Evolutionary conservation across 768 basidiomycete genomes (phyloP).

Genomic region (Phallus indusiatus): DNA sequence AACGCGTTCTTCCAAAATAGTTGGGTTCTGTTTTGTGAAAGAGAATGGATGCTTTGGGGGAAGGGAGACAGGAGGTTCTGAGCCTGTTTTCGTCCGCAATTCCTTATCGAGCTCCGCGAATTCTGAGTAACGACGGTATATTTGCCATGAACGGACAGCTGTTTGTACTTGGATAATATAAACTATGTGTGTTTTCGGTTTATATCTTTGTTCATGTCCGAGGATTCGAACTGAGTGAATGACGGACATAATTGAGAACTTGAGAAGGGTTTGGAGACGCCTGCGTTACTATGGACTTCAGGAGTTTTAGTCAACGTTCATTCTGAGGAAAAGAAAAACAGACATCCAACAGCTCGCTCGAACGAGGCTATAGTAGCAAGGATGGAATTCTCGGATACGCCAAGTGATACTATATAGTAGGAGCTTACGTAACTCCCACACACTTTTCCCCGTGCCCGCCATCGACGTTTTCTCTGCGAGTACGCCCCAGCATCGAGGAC

Average conservation of each 20-base stretch:
- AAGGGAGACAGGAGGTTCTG: slow-evolving; percentile 68
- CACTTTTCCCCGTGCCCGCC: neutral
- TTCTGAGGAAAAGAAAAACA: too few relatives aligned
- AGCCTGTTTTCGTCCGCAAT: slow-evolving; percentile 67
- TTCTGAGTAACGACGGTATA: slow-evolving; percentile 92
- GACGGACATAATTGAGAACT: slow-evolving; percentile 44
- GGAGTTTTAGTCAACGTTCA: too few relatives aligned
- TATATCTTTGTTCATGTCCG: slow-evolving; percentile 54
- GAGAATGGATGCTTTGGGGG: slow-evolving; percentile 80
- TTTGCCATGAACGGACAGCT: slow-evolving; percentile 85
- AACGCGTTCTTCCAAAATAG: slow-evolving; percentile 66
- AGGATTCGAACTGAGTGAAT: slow-evolving; percentile 71
- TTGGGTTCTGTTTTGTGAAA: slow-evolving; percentile 41
- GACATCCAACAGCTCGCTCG: too few relatives aligned
- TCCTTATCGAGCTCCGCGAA: slow-evolving; percentile 83
- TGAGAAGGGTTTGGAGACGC: too few relatives aligned
- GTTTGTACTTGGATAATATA: slow-evolving; percentile 81
- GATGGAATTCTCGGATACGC: too few relatives aligned
- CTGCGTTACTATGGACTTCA: too few relatives aligned
- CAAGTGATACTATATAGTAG: neutral
- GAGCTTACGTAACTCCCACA: neutral
- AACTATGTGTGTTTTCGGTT: slow-evolving; percentile 72
- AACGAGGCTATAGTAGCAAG: too few relatives aligned
- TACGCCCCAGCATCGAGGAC: neutral
- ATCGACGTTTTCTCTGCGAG: neutral